Percentiles rank a stretch among this genome's conserved stretches.
phyloP scores from a whole-genome alignment of 2,329 filamentous ascomycete species.

The Epichloe glyceriae region DNA sequence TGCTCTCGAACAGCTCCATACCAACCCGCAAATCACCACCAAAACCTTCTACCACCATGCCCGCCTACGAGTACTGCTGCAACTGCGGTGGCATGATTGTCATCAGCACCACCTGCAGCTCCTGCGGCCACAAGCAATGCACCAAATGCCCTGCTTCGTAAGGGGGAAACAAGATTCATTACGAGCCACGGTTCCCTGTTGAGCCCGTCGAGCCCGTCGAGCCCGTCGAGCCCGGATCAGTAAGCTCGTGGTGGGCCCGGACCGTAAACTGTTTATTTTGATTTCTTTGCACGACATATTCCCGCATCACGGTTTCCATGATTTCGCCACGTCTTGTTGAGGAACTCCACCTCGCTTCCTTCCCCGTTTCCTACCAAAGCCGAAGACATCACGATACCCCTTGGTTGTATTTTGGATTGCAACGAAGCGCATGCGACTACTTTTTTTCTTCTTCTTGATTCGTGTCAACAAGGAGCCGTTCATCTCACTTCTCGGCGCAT shows the following conservation, averaged over 20 bases:
- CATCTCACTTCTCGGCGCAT: not conserved
- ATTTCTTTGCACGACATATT: not conserved
- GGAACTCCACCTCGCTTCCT: not conserved
- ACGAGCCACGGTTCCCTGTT: not conserved
- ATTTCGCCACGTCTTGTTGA: no score
- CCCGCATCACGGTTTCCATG: not conserved
- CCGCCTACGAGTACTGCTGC: conserved; percentile 40
- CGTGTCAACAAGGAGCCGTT: not conserved
- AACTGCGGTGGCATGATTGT: conserved; percentile 42
- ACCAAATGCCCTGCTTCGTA: conserved; percentile 24
- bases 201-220: no score
- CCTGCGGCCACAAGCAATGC: conserved; percentile 39
- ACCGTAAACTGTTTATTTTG: not conserved
- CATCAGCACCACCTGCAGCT: conserved; percentile 40
- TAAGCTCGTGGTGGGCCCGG: no score
- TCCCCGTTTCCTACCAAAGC: not conserved
- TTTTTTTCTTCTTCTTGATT: not conserved
- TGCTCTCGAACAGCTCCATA: not conserved
- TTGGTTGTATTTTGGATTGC: not conserved
- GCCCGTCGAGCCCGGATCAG: no score
- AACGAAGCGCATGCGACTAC: not conserved
- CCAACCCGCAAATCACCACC: not conserved
- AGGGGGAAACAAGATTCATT: not conserved
- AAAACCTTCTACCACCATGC: conserved; percentile 20
- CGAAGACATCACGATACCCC: not conserved